Base-by-base conservation (phyloP, 2,329 filamentous ascomycete genomes). In the Ophiostoma novo-ulmi region DNA sequence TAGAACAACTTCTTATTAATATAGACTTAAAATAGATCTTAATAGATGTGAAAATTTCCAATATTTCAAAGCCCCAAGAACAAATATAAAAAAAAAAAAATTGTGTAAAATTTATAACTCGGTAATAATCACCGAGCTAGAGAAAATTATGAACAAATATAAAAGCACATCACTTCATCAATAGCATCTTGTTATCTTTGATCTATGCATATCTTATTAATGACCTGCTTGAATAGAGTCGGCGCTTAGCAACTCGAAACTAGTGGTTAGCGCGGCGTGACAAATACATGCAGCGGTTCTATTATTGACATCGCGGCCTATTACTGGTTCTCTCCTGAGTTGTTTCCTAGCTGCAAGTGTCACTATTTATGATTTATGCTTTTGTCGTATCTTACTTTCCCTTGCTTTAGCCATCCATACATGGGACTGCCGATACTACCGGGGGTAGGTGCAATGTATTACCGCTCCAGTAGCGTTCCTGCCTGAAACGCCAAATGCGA, bases 401-500 rank as follows among this genome's bases (percentile, higher is more conserved):
- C 7, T 26, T 26, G 5, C 52, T 58, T 3, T 20, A 20, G 44
- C 17, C 17, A 20, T 48, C 44, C 17, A 58, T 26, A 26, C n/a
- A 58, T 7, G 26, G 11, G 20, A 67, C 48, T 70, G 66, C 70
- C 70, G 48, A 65, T 64, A 64, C 58, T 70, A 52, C 65, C 55
- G 61, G 69, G 3, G 65, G 22, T 52, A 44, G 39, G 55, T 31
- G n/a, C 69, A 26, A 67, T 65, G 38, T 61, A 31, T 31, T 31
- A 10, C 52, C 66, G 67, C 22, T 10, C 22, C 13, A 17, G 58
- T 63, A 4, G 26, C 58, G 58, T 26, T 58, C 52, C 52, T 22
- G 52, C 52, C 71, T 70, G 71, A 70, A 69, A 70, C 69, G 67
- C 69, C 44, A 67, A 69, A 72, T 63, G 70, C 38, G 44, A 69